phyloP scores from a whole-genome alignment of 768 basidiomycete species.

The Trametes cubensis region DNA sequence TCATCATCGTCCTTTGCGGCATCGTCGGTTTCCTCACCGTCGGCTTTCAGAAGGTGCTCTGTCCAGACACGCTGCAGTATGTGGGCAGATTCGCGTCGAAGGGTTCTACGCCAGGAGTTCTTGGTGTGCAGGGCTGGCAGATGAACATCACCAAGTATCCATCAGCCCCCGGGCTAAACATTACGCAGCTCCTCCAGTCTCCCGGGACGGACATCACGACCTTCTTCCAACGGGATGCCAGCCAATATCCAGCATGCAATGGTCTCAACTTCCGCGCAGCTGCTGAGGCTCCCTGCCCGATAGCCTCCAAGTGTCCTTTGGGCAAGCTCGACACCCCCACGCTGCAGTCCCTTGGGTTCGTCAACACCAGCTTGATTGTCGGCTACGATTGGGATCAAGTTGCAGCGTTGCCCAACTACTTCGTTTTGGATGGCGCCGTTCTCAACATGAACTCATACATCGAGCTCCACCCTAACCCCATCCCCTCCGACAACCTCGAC shows the following conservation, averaged over 20 bases:
- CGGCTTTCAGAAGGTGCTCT: slow-evolving; percentile 90
- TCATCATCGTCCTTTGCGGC: slow-evolving; percentile 78
- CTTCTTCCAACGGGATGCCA: slow-evolving; percentile 70
- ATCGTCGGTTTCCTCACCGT: slow-evolving; percentile 91
- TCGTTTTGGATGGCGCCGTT: slow-evolving; percentile 92
- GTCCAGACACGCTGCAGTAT: slow-evolving; percentile 63
- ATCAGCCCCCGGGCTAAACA: slow-evolving; percentile 53
- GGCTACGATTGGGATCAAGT: slow-evolving; percentile 96
- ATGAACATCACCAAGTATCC: slow-evolving; percentile 69
- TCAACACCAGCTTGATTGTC: slow-evolving; percentile 66
- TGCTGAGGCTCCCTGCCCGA: slow-evolving; percentile 69
- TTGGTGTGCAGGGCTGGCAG: slow-evolving; percentile 77
- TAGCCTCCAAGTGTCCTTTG: slow-evolving; percentile 66
- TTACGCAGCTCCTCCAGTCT: slow-evolving; percentile 53
- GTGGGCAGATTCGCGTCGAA: slow-evolving; percentile 48
- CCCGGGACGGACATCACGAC: slow-evolving; percentile 92
- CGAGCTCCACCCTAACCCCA: slow-evolving; percentile 62
- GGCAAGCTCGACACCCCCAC: slow-evolving; percentile 60
- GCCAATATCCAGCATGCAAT: slow-evolving; percentile 67
- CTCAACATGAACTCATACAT: slow-evolving; percentile 93
- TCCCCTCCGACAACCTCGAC: slow-evolving; percentile 80
- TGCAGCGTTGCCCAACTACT: slow-evolving; percentile 64
- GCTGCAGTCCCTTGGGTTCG: slow-evolving; percentile 60
- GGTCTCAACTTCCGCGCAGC: slow-evolving; percentile 69
- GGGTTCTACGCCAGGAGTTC: slow-evolving; percentile 58